Base-by-base conservation (phyloP, 2,329 filamentous ascomycete species). In the Exophiala phaeomuriformis region DNA sequence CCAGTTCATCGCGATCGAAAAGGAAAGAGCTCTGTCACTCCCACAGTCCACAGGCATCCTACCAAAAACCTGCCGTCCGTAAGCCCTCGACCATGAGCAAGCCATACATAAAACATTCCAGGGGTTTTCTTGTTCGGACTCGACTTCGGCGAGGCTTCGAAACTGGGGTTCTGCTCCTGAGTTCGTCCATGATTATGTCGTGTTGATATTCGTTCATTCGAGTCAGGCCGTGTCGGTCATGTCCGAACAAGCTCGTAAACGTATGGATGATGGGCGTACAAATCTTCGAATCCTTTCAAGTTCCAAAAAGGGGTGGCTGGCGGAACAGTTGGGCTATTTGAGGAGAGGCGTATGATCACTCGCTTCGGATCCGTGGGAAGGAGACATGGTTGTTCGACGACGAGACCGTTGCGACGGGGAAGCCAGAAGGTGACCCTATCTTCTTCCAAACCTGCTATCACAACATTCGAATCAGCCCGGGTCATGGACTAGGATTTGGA, bases 401-500 rank as follows among this genome's bases (percentile, higher is more conserved):
- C 51, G 48, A 47, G 39, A 52, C 52, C 46, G 37, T 44, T 47
- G 52, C 33, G 54, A 52, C 37, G 51, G 50, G 55, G 56, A 58
- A 56, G 52, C 50, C 51, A 52, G 50, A 55, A 56, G 47, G 56
- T 52, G 55, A 56, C 43, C 55, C 58, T 90, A 95, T 86, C 89
- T 88, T 77, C 90, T 87, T 78, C 89, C 88, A 85, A 95, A 95
- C 85, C 89, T 95, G 87, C 78, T 82, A 73, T 80, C 76, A 81
- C 77, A 79, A 80, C 79, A 84, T 87, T 19, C 77, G 84, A 84
- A 62, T 85, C 76, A 79, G 78, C 56, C 59, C 53, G 51, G 53
- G 54, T 49, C 40, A 49, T 32, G 52, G 49, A 80, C 77, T 84
- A 84, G 75, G 81, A 78, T 73, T 83, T 82, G 72, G 80, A 78